Evolutionary conservation across 208 protist species (phyloP).

Genomic region (Crithidia acanthocephali): DNA sequence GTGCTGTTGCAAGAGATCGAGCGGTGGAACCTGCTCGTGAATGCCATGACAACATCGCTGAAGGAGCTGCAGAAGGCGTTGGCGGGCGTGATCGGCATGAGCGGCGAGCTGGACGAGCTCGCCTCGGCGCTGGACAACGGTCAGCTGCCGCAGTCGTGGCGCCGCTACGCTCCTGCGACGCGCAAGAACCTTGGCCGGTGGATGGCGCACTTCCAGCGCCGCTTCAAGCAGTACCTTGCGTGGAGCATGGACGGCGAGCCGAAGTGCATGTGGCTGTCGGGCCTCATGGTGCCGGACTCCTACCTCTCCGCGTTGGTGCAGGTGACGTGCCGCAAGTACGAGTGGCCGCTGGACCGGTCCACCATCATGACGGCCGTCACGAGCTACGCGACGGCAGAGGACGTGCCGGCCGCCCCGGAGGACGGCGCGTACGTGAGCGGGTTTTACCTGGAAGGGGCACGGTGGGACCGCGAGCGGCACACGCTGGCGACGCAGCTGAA

Average conservation of each 20-base stretch:
- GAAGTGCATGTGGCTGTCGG: constrained; percentile 98
- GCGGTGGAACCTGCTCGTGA: constrained; percentile 96
- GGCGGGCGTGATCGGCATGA: constrained; percentile 98
- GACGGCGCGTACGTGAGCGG: constrained; percentile 97
- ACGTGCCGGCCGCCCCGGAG: constrained; percentile 82
- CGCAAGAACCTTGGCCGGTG: constrained; percentile 96
- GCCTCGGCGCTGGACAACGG: constrained; percentile 94
- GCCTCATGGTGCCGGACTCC: constrained; percentile 98
- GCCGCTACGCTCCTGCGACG: constrained; percentile 93
- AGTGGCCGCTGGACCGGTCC: constrained; percentile 98
- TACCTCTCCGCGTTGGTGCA: constrained; percentile 99
- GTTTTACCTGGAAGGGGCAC: constrained; percentile 97
- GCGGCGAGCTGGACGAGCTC: constrained; percentile 95
- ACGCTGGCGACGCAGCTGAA: constrained; percentile 91
- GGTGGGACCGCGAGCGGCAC: constrained; percentile 93
- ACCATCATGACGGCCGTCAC: constrained; percentile 97
- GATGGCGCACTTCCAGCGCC: constrained; percentile 96
- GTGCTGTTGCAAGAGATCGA: constrained; percentile 99
- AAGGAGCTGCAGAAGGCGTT: constrained; percentile 96
- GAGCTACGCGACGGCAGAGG: constrained; percentile 54
- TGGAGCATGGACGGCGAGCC: constrained; percentile 97
- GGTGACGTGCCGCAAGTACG: constrained; percentile 97
- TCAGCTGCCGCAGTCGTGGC: constrained; percentile 95
- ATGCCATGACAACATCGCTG: constrained; percentile 92
- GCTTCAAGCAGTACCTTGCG: constrained; percentile 94